Evolutionary conservation across 2,329 filamentous ascomycete genomes (phyloP).

Genomic region (Phialophora chinensis): DNA sequence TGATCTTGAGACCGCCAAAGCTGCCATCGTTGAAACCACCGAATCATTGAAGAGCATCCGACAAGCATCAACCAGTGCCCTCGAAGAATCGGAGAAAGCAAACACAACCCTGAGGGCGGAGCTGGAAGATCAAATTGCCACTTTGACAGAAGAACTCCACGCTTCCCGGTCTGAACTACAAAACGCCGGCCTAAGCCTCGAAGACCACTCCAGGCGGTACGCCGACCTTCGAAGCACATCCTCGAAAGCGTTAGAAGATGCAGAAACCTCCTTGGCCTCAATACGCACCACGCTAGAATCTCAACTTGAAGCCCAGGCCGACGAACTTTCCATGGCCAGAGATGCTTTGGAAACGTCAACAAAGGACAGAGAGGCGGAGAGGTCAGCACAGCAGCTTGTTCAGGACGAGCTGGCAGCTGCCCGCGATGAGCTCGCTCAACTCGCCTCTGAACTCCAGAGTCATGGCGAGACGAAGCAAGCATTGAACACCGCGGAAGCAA

Average conservation of each 20-base stretch:
- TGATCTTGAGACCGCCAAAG: constrained; percentile 35
- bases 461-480: constrained; percentile 20
- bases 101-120: constrained; percentile 47
- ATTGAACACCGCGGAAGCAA: constrained; percentile 22
- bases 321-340: constrained; percentile 25
- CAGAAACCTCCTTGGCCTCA: constrained; percentile 25
- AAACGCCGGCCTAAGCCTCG: constrained; percentile 24
- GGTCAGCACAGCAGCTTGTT: constrained; percentile 20
- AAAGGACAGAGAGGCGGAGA: constrained; percentile 24
- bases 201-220: constrained; percentile 32
- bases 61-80: constrained; percentile 26
- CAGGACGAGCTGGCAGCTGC: constrained; percentile 27
- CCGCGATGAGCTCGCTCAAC: constrained; percentile 25
- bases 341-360: constrained; percentile 23
- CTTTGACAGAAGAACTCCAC: constrained; percentile 72
- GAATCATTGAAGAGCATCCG: constrained; percentile 30
- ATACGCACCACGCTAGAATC: constrained; percentile 22
- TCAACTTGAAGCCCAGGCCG: constrained; percentile 30
- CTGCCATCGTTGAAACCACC: constrained; percentile 31
- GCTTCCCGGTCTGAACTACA: constrained; percentile 65
- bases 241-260: constrained; percentile 27
- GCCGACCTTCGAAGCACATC: constrained; percentile 29
- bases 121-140: constrained; percentile 73
- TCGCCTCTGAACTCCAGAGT: constrained; percentile 18
- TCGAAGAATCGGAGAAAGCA: constrained; percentile 31